Conservation (phyloP, 1,139 yeast species). For the Geotrichum klebahnii region DNA sequence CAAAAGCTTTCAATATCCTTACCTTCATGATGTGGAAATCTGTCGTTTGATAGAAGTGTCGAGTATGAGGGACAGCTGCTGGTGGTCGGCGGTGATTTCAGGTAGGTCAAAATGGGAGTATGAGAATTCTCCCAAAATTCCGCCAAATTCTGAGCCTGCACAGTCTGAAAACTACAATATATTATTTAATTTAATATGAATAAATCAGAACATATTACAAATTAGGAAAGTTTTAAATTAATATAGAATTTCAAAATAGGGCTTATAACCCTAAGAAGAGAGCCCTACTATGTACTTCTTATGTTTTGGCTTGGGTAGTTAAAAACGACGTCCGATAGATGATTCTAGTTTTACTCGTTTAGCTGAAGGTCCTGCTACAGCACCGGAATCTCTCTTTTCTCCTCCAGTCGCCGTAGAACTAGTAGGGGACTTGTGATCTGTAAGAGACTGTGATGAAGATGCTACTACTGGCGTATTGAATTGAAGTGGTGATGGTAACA, state of each 20-base stretch:
- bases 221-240: slow-evolving; percentile 1
- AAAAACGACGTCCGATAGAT: background rate
- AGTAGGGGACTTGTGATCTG: slow-evolving; percentile 17
- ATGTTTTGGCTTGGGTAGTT: no score
- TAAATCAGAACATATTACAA: background rate
- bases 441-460: slow-evolving; percentile 26
- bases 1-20: slow-evolving; percentile 4
- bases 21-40: slow-evolving; percentile 22
- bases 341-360: slow-evolving; percentile 11
- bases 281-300: no score
- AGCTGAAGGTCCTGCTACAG: slow-evolving; percentile 2
- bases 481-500: slow-evolving; percentile 38
- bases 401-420: slow-evolving; percentile 1
- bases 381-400: slow-evolving; percentile 6
- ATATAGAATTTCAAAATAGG: slow-evolving; percentile 7
- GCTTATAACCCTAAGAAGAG: no score
- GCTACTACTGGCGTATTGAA: slow-evolving; percentile 34
- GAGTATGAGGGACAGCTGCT: slow-evolving; percentile 16
- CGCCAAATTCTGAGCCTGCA: background rate
- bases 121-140: slow-evolving; percentile 13
- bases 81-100: slow-evolving; percentile 17
- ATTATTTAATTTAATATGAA: background rate
- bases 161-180: background rate
- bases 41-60: slow-evolving; percentile 17
- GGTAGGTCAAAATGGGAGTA: slow-evolving; percentile 8